phyloP scores from a whole-genome alignment of 495 filamentous ascomycete species.

The Penicillium soppii region DNA sequence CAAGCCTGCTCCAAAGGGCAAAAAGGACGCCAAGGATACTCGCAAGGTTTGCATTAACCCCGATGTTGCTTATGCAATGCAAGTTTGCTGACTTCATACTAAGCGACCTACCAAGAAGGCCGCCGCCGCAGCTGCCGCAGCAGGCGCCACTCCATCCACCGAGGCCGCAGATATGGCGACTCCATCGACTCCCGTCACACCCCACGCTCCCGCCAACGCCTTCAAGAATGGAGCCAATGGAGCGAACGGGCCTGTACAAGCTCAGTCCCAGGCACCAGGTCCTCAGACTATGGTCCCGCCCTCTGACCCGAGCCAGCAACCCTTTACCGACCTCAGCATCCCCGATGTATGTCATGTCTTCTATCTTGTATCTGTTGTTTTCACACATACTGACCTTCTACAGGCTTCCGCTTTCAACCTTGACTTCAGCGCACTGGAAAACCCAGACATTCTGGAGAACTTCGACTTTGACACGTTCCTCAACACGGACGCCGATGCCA shows the following conservation, averaged over 20 bases:
- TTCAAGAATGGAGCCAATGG: constrained; percentile 56
- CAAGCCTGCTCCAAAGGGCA: constrained; percentile 77
- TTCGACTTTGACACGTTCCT: constrained; percentile 98
- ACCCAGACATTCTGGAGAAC: constrained; percentile 74
- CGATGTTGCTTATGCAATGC: constrained; percentile 15
- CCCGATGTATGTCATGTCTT: constrained; percentile 37
- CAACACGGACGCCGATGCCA: constrained; percentile 55
- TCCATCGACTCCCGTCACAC: constrained; percentile 82
- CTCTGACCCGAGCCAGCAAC: constrained; percentile 42
- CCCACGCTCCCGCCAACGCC: constrained; percentile 61
- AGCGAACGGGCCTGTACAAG: constrained; percentile 46
- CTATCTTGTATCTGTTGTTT: constrained; percentile 3
- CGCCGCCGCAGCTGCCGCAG: constrained; percentile 51
- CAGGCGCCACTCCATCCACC: constrained; percentile 68
- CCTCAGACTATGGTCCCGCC: constrained; percentile 44
- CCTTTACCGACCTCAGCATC: constrained; percentile 37
- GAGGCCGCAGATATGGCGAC: constrained; percentile 71
- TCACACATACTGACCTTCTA: constrained; percentile 22
- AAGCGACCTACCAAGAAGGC: constrained; percentile 64
- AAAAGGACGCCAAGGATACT: constrained; percentile 71
- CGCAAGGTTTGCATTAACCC: constrained; percentile 67
- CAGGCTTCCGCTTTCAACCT: constrained; percentile 47
- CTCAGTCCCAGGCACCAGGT: constrained; percentile 42
- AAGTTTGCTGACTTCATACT: constrained; percentile 5
- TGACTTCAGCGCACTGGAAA: constrained; percentile 61